Percentiles rank a stretch among this genome's conserved stretches.
phyloP scores from a whole-genome alignment of 805 yeast genomes.

The Cyberlindnera bimundalis region DNA sequence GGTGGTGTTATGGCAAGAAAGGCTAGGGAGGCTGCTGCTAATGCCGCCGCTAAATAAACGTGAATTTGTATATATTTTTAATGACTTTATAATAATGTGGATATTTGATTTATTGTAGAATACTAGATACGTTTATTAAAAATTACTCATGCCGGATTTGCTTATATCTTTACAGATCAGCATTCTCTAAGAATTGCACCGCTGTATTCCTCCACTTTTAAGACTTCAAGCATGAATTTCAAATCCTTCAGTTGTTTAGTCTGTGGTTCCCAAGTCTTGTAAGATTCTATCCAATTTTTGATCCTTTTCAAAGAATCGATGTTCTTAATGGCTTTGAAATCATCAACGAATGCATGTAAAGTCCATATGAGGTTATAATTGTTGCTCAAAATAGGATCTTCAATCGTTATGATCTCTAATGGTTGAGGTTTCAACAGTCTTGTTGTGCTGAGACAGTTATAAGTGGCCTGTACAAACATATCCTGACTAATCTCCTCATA shows the following conservation, averaged over 20 bases:
- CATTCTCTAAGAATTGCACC: conserved; percentile 11
- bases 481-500: conserved; percentile 25
- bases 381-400: conserved; percentile 27
- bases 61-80: too few relatives aligned
- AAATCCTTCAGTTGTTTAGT: conserved; percentile 18
- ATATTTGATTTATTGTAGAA: too few relatives aligned
- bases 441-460: conserved; percentile 27
- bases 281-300: conserved; percentile 8
- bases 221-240: conserved; percentile 26
- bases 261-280: conserved; percentile 20
- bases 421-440: conserved; percentile 2
- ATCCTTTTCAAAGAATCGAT: conserved; percentile 26
- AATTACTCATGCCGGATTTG: too few relatives aligned
- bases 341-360: conserved; percentile 36
- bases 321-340: conserved; percentile 32
- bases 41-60: background rate
- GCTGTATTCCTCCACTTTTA: conserved; percentile 25
- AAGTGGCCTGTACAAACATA: conserved; percentile 27
- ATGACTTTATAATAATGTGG: too few relatives aligned
- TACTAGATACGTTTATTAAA: too few relatives aligned
- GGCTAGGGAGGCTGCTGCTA: conserved; percentile 22
- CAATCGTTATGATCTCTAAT: background rate
- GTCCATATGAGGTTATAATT: conserved; percentile 42
- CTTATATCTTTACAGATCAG: too few relatives aligned
- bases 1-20: conserved; percentile 34